Evolutionary conservation across 1,139 yeast species (phyloP), one percentile per base, ranked within the genome.

Genomic region (Zygoascus sp.): DNA sequence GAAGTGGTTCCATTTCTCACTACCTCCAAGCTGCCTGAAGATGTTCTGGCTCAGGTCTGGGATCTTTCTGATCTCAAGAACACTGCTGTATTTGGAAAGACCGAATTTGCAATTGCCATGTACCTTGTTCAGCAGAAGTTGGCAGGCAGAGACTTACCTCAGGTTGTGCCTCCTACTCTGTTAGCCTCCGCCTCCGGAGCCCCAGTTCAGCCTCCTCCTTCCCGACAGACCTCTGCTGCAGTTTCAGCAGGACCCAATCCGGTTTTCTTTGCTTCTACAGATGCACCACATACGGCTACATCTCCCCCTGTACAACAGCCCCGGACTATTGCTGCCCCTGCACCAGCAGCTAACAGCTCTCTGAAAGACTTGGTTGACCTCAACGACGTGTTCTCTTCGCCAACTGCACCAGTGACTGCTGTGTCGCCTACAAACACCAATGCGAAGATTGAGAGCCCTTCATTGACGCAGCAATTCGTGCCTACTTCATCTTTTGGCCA

Each of bases 71-170:
- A 94, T 65, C 76, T 89, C 52, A 86, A 87, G 58, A 88, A 89
- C 65, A 80, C 89, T 40, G 97, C 97, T 30, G 76, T 77, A 44
- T 87, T 94, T 60, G 76, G 87, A 36, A 81, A 77, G 60, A 72
- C 79, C 53, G 98, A 92, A 64, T 92, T 94, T 66, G 81, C 95
- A 2, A 84, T 92, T 61, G 97, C 98, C 11, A 84, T 92, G 84
- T 92, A 83, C 62, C 76, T 92, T 58, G 94, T 92, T 10, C 95
- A 89, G 65, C 87, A 82, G 66, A 83, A 79, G 58, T 72, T 89
- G 51, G 75, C 85, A 2, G 97, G 97, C 15, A 74, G 74, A 38
- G 79, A 76, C 22, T 73, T 92, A 54, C 98, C 98, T 2, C 77
- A 80, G 9, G 48, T 55, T 2, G 54, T 72, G 17, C 73, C 74